These are phyloP conservation scores for Ulota crispa DNA, from an alignment of 225 moss, liverwort and hornwort genomes.

Conservation along the genomic window DNA sequence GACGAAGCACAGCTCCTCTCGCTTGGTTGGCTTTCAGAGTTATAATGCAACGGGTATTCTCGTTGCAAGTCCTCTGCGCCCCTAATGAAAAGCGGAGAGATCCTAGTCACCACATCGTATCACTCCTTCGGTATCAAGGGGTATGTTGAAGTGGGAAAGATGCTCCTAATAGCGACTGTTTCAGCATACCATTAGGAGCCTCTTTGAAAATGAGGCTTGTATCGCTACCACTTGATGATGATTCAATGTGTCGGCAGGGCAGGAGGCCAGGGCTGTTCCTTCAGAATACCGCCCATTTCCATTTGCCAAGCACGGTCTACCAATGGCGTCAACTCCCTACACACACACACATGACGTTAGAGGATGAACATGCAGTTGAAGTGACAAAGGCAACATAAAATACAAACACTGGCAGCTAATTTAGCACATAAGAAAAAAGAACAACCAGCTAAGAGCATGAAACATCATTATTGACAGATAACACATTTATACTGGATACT, in stretches of 20 bases:
- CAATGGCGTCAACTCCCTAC: conserved; percentile 78
- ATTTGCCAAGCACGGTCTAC: conserved; percentile 96
- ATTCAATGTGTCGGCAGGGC: conserved; percentile 19
- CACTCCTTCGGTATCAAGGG: neutral
- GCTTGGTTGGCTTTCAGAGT: neutral
- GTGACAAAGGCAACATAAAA: neutral
- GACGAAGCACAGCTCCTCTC: neutral
- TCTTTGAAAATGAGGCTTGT: neutral
- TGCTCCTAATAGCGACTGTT: conserved; percentile 4
- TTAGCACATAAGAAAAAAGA: neutral
- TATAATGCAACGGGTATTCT: neutral
- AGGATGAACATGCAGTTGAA: conserved; percentile 20
- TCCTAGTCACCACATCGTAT: neutral
- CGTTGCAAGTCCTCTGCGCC: neutral
- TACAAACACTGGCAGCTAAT: neutral
- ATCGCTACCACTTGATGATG: neutral
- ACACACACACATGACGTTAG: conserved; percentile 18
- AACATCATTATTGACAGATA: neutral
- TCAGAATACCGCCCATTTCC: conserved; percentile 89
- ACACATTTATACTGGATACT: neutral
- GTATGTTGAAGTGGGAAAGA: neutral
- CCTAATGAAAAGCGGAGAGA: neutral
- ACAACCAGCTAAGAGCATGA: conserved; percentile 1
- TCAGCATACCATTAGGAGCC: neutral
- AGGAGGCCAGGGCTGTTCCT: conserved; percentile 63